Base-by-base conservation (phyloP, 768 basidiomycete genomes). In the Hydnomerulius pinastri region DNA sequence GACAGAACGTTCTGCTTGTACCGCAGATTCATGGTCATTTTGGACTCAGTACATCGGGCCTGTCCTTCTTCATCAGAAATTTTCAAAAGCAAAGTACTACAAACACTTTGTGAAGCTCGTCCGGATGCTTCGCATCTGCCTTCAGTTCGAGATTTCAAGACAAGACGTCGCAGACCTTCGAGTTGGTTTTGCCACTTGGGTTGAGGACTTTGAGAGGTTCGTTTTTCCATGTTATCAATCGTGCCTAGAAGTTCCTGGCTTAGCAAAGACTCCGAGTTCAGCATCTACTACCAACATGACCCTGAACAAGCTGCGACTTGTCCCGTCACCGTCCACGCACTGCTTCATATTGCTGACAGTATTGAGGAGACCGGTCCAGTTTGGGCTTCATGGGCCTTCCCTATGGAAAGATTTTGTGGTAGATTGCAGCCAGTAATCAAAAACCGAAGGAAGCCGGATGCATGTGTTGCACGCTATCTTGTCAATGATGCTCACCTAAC, bases 1-100 rank as follows among this genome's bases (percentile, higher is more conserved):
- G n/a, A 60, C 15, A 0, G 25, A 60, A 12, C 27, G 15, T 2
- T 53, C 44, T 0, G 17, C 30, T 0, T 61, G 54, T 12, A 60
- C 54, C 2, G 56, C 60, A 0, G 62, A 68, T 43, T 52, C 54
- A 1, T 64, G 54, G 51, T 37, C 43, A 4, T 57, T 64, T 15
- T 68, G 64, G 57, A 49, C 57, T 6, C 17, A 62, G 0, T 46
- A 62, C 12, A 21, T 65, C 1, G 54, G 57, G 3, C 65, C 60
- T 1, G 48, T 35, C 0, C 40, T 65, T 11, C 47, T 67, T 1
- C 21, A 51, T 36, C 24, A 41, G 6, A 12, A 11, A 0, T 60
- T 58, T 21, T 11, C 1, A 0, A 58, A 45, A 12, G 23, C n/a
- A 1, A 60, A 60, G 20, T 60, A 58, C 25, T 58, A 58, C 12